Evolutionary conservation across 176 grass and related monocot genomes (phyloP), one percentile per base, ranked within the genome.

Genomic region (Juncus effusus): DNA sequence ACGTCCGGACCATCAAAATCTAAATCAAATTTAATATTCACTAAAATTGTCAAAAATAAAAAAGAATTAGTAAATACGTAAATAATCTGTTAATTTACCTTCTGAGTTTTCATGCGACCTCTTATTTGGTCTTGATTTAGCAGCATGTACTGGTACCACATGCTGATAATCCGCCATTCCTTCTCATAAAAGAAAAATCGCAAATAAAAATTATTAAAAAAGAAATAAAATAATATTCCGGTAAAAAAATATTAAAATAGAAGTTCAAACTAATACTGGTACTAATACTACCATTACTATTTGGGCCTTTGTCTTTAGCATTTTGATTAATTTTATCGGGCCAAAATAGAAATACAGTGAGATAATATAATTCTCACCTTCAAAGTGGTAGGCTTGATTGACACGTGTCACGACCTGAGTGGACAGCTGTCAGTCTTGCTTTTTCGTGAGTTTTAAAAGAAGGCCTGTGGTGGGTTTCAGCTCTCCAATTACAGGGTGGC

Each of bases 111-210:
- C 69, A 13, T 66, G 78, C 51, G 60, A 69, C 14, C 54, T 40
- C 69, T 90, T 91, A 40, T 89, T 96, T 74, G 67, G 79, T 79
- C 73, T 96, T 11, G 14, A 60, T 47, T 88, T 69, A 37, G 87
- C 84, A 72, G 87, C 84, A 79, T 91, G 87, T 6, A 91, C 70
- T 41, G 82, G 78, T 71, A 88, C 51, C 55, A 96, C 82, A 88
- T 91, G 73, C 61, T 96, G 92, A 79, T 85, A 96, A 65, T 96
- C 92, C 60, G 76, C 59, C 87, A 96, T 85, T 58, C 91, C 91
- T 96, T 59, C 19, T 28, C 19, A 28, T 28, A 28, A 28, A 28
- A 28, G 19, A 28, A 28, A 28, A 37, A 77, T 28, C 19, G 19
- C 19, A 28, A 28, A 28, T 28, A 28, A 28, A 28, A 28, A 28